A percentile compares a stretch with the other conserved stretches of the same genome.
phyloP scores from a whole-genome alignment of 208 protist genomes.

The Crithidia mellificae region DNA sequence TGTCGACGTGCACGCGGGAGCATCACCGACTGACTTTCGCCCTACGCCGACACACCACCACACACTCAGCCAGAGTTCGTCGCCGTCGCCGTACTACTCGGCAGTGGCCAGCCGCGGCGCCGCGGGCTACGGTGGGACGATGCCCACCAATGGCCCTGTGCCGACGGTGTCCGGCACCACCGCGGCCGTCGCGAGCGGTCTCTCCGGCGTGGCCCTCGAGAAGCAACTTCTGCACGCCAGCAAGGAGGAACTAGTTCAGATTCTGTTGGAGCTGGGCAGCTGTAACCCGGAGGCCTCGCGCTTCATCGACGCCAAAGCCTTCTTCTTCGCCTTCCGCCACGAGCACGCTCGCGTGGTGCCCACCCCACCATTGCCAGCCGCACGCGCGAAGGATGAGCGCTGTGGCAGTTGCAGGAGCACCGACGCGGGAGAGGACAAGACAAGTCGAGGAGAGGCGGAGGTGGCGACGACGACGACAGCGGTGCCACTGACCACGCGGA shows the following conservation, averaged over 20 bases:
- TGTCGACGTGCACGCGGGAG: neutral
- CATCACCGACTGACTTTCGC: neutral
- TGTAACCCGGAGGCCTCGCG: constrained; percentile 56
- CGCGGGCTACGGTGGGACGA: neutral
- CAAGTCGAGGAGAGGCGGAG: no score
- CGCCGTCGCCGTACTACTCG: neutral
- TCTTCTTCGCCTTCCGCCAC: constrained; percentile 58
- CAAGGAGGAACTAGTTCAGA: constrained; percentile 69
- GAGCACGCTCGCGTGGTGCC: constrained; percentile 10
- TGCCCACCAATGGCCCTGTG: no score
- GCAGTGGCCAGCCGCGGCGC: neutral
- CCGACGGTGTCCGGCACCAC: constrained; percentile 9
- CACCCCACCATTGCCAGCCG: neutral
- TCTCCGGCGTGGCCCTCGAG: constrained; percentile 45
- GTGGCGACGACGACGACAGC: neutral
- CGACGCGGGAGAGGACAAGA: no score
- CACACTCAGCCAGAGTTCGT: neutral
- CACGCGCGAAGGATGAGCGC: neutral
- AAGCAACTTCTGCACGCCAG: constrained; percentile 52
- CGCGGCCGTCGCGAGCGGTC: constrained; percentile 3
- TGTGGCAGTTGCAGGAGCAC: no score
- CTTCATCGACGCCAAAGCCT: constrained; percentile 75
- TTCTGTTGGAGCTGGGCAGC: constrained; percentile 70
- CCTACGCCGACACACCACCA: no score
- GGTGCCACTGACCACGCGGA: neutral